Evolutionary conservation across 768 basidiomycete genomes (phyloP).

Genomic region (Termitomyces sp.): DNA sequence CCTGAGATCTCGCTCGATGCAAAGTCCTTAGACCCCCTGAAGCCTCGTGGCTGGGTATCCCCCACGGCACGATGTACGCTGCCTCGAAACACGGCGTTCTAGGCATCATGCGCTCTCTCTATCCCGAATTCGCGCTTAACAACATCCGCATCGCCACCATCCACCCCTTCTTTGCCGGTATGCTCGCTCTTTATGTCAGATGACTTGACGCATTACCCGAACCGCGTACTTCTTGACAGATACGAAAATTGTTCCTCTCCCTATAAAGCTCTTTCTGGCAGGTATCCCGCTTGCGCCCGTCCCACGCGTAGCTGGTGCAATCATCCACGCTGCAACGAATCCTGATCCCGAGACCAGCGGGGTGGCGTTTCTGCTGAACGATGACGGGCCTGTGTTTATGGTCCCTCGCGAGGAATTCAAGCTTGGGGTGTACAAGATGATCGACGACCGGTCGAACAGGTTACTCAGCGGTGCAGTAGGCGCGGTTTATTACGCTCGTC

Average conservation of each 20-base stretch:
- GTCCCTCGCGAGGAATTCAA: constrained; percentile 42
- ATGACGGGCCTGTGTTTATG: constrained; percentile 44
- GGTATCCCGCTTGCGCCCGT: constrained; percentile 46
- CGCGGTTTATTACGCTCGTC: constrained; percentile 19
- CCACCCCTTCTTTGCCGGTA: constrained; percentile 51
- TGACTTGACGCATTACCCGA: not conserved
- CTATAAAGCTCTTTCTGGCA: constrained; percentile 35
- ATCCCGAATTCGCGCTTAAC: constrained; percentile 24
- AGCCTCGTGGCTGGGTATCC: constrained; percentile 48
- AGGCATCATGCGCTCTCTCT: constrained; percentile 45
- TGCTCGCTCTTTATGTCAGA: constrained; percentile 4
- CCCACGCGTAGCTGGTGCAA: constrained; percentile 42
- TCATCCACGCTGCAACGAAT: constrained; percentile 45
- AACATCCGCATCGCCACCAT: constrained; percentile 41
- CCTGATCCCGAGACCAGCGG: constrained; percentile 38
- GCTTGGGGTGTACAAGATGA: constrained; percentile 46
- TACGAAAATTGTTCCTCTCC: constrained; percentile 37
- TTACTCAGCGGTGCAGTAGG: constrained; percentile 20
- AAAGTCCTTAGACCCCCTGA: not conserved
- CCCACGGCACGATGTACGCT: constrained; percentile 37
- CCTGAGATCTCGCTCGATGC: not conserved
- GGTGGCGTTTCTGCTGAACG: constrained; percentile 39
- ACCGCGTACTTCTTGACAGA: constrained; percentile 21
- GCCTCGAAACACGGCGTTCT: constrained; percentile 51
- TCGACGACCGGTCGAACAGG: constrained; percentile 35